phyloP scores from a whole-genome alignment of 106 monocot genomes.

The Triglochin maritima region DNA sequence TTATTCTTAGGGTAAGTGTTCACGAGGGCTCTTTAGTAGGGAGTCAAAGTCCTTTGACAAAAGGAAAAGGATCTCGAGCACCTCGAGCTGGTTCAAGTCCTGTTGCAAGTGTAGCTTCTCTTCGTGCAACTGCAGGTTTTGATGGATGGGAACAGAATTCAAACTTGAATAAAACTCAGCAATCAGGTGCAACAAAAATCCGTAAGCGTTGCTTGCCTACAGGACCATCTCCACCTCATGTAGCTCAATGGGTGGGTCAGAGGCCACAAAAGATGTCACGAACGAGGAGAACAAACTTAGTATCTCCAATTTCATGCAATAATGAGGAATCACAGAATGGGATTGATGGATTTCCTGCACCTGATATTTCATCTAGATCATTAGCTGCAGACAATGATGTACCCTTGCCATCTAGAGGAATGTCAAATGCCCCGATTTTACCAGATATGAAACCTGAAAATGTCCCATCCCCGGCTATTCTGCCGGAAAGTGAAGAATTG shows the following conservation, averaged over 20 bases:
- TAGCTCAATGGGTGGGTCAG: slow-evolving; percentile 63
- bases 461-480: slow-evolving; percentile 36
- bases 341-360: slow-evolving; percentile 32
- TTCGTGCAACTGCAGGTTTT: slow-evolving; percentile 26
- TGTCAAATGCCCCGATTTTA: slow-evolving; percentile 15
- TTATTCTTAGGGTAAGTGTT: slow-evolving; percentile 31
- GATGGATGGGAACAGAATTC: slow-evolving; percentile 63
- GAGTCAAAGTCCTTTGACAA: slow-evolving; percentile 39
- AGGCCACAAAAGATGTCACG: slow-evolving; percentile 58
- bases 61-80: slow-evolving; percentile 64
- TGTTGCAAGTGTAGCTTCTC: slow-evolving; percentile 30
- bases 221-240: slow-evolving; percentile 50
- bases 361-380: slow-evolving; percentile 36
- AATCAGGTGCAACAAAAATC: slow-evolving; percentile 24
- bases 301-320: slow-evolving; percentile 72
- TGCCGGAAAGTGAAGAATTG: slow-evolving; percentile 78
- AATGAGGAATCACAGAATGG: slow-evolving; percentile 43
- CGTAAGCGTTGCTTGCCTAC: slow-evolving; percentile 44
- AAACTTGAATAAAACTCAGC: slow-evolving; percentile 36
- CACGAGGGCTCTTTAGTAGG: slow-evolving; percentile 58
- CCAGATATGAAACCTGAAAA: slow-evolving; percentile 36
- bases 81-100: slow-evolving; percentile 50
- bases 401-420: slow-evolving; percentile 12
- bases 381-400: slow-evolving; percentile 21
- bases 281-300: slow-evolving; percentile 72